A percentile compares a stretch with the other conserved stretches of the same genome.
phyloP scores from a whole-genome alignment of 495 filamentous ascomycete species.

The Penicillium turbatum region DNA sequence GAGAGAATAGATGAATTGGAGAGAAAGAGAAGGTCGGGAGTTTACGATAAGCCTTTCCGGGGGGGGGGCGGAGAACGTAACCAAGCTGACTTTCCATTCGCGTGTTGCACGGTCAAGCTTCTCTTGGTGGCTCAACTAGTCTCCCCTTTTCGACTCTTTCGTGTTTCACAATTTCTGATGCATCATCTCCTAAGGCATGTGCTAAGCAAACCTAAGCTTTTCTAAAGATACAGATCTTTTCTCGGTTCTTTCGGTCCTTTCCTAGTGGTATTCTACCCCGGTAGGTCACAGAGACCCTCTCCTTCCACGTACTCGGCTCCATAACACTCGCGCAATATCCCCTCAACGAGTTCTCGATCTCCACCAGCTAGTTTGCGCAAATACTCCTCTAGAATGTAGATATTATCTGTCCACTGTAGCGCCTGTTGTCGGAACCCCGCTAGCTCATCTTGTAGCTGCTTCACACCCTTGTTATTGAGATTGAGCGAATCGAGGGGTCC shows the following conservation, averaged over 20 bases:
- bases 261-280: background rate
- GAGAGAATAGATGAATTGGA: conserved; percentile 12
- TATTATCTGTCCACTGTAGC: conserved; percentile 58
- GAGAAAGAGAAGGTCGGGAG: conserved; percentile 4
- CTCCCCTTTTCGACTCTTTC: conserved; percentile 7
- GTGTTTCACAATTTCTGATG: background rate
- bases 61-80: conserved; percentile 24
- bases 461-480: conserved; percentile 47
- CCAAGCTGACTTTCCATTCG: conserved; percentile 22
- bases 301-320: conserved; percentile 62
- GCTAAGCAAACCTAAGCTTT: conserved; percentile 19
- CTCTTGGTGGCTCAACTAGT: conserved; percentile 30
- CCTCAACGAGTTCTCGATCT: conserved; percentile 49
- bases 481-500: conserved; percentile 35
- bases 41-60: conserved; percentile 23
- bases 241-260: background rate
- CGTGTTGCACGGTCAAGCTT: conserved; percentile 38
- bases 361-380: conserved; percentile 45
- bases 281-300: conserved; percentile 54
- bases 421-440: conserved; percentile 44
- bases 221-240: background rate
- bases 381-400: conserved; percentile 60
- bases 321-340: conserved; percentile 54
- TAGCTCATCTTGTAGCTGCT: conserved; percentile 48
- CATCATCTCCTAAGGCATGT: background rate